Conservation (phyloP, 2,329 filamentous ascomycete species). For the Sporothrix mexicana region DNA sequence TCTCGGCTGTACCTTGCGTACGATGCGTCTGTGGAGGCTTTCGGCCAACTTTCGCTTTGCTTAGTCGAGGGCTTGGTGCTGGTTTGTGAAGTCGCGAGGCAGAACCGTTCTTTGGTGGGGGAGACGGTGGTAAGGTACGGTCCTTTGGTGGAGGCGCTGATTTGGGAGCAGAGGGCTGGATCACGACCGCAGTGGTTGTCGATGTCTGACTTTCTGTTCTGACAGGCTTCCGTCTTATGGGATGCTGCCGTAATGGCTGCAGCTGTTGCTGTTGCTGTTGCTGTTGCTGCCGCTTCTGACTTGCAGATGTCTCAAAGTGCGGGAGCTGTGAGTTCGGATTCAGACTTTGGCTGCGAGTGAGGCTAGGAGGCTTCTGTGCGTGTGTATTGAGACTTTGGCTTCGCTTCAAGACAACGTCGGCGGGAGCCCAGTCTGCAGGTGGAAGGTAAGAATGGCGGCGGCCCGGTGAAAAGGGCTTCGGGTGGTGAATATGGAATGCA, state of each 20-base stretch:
- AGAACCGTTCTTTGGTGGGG: neutral
- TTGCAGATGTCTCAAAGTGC: slow-evolving; percentile 30
- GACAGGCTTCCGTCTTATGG: slow-evolving; percentile 22
- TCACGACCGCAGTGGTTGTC: neutral
- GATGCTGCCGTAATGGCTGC: neutral
- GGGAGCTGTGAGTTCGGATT: neutral
- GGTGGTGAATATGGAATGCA: slow-evolving; percentile 52
- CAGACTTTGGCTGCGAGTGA: slow-evolving; percentile 27
- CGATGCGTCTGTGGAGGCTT: slow-evolving; percentile 40
- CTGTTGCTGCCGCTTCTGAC: neutral
- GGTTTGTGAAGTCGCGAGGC: neutral
- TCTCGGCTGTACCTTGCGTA: slow-evolving; percentile 42
- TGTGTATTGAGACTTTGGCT: slow-evolving; percentile 33
- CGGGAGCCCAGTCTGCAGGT: slow-evolving; percentile 33
- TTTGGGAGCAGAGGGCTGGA: neutral
- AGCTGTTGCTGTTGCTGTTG: no score
- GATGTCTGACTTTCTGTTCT: neutral
- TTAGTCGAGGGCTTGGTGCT: neutral
- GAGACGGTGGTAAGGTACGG: neutral
- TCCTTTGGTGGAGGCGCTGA: neutral
- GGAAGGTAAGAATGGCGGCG: slow-evolving; percentile 44
- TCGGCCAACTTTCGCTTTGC: slow-evolving; percentile 25
- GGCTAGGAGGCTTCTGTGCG: neutral
- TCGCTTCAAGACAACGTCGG: slow-evolving; percentile 37
- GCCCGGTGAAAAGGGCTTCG: slow-evolving; percentile 49